These are phyloP conservation scores for Chlamydomonas incerta DNA, from an alignment of 139 green algal genomes.

Conservation along the genomic window DNA sequence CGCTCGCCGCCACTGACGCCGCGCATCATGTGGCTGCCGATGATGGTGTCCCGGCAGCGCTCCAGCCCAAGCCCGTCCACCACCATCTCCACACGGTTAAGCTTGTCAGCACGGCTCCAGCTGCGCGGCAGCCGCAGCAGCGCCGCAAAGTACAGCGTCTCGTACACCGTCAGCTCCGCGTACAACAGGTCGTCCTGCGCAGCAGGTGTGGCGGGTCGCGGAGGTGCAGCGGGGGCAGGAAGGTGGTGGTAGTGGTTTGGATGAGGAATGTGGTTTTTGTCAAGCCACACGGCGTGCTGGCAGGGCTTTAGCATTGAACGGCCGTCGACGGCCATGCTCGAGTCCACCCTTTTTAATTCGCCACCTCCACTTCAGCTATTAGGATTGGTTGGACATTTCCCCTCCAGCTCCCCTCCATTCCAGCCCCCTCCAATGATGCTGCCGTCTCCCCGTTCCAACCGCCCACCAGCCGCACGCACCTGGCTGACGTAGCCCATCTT, in stretches of 20 bases:
- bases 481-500: slow-evolving; percentile 80
- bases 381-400: too few relatives aligned
- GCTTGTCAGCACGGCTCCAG: slow-evolving; percentile 74
- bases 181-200: slow-evolving; percentile 92
- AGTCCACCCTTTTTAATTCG: too few relatives aligned
- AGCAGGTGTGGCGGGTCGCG: too few relatives aligned
- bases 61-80: slow-evolving; percentile 77
- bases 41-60: slow-evolving; percentile 90
- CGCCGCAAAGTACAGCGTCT: slow-evolving; percentile 87
- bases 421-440: not conserved
- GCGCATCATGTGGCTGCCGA: slow-evolving; percentile 66
- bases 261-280: not conserved
- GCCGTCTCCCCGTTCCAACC: not conserved
- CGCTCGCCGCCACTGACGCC: slow-evolving; percentile 86
- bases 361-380: too few relatives aligned
- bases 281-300: too few relatives aligned
- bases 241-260: not conserved
- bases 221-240: not conserved
- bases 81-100: slow-evolving; percentile 77
- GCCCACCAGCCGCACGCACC: not conserved
- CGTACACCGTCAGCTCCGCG: slow-evolving; percentile 82
- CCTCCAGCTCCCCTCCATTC: not conserved
- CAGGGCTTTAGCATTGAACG: too few relatives aligned
- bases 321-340: too few relatives aligned
- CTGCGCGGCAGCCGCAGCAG: slow-evolving; percentile 81